Evolutionary conservation across 2,329 filamentous ascomycete species (phyloP), one percentile per base, ranked within the genome.

Genomic region (Aspergillus tanneri): DNA sequence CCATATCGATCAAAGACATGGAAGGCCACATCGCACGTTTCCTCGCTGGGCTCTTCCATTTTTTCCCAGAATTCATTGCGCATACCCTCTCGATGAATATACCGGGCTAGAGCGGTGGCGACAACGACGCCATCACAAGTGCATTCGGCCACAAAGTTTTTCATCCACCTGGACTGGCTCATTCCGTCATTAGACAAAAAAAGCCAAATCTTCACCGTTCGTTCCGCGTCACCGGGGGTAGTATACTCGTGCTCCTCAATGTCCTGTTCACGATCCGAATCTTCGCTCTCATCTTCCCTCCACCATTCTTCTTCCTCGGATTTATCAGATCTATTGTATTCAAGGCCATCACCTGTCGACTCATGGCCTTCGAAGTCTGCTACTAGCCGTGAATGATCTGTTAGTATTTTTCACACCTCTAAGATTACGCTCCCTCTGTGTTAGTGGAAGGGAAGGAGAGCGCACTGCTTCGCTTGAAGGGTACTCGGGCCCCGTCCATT

Each of bases 1-100:
- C 69, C 71, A 47, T 72, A 73, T 19, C 65, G 56, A 48, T 73
- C 64, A 49, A 73, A 71, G 4, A 73, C 42, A 7, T 63, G 50
- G 47, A 71, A 53, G 11, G 63, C 69, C n/a, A 73, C 47, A 12
- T 50, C 25, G 38, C 60, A 59, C 14, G 60, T 57, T 27, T 67
- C 65, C 46, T 54, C 35, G 34, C 57, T 57, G 22, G 54, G 53
- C 43, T 49, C 53, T 43, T 72, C 65, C 63, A 73, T 71, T 3
- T 63, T 46, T 22, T 50, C 34, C 59, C 63, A 67, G 54, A 72
- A 72, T 56, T 57, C 12, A 27, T 36, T 25, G 50, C 55, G 47
- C 11, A 69, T 64, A 11, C 14, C n/a, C 19, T 55, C 46, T 39
- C 58, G 55, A 22, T 51, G 7, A 28, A 67, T 56, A 41, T 61